Evolutionary conservation across 805 yeast genomes (phyloP), one percentile per base, ranked within the genome.

Genomic region (Wickerhamomyces subpelliculosus): DNA sequence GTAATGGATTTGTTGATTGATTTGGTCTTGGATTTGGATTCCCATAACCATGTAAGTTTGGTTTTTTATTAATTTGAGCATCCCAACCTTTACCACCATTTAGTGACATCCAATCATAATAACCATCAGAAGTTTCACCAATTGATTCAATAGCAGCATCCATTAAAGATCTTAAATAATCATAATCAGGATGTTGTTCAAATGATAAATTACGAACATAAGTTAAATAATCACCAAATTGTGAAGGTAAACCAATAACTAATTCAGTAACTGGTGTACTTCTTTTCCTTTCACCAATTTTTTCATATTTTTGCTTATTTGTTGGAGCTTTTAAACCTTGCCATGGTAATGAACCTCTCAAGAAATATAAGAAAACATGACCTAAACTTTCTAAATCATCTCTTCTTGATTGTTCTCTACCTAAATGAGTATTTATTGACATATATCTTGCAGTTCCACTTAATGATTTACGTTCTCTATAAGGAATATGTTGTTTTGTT

Each of bases 401-500:
- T 54, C 98, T 75, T 59, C 98, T 80, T 54, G 86, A 80, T 68
- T 93, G 98, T 62, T 93, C 98, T 54, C 97, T 78, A 35, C 98
- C 98, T 53, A 93, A 67, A 64, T 93, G 98, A 9, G 98, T 93
- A 66, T 93, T 93, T 48, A 93, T 89, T 23, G 95, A 83, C 97
- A 93, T 93, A 66, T 93, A 93, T 54, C 98, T 73, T n/a, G 97
- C 98, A 3, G 98, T 93, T 35, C 98, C 98, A 60, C 95, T 84
- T 47, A 93, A 68, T 5, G 96, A 86, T 64, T 93, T 93, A 61
- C 89, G 86, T 61, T 93, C 98, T 53, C 97, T 74, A 63, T 89
- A 93, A 24, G 98, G 97, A 48, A 93, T 93, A 62, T 93, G 98
- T 56, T 82, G 84, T 56, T 87, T 87, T 11, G 97, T 83, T 61